Percentiles rank a stretch among this genome's conserved stretches.
Evolutionary conservation across 345 rosid genomes (phyloP).

Genomic region (Combretum micranthum): DNA sequence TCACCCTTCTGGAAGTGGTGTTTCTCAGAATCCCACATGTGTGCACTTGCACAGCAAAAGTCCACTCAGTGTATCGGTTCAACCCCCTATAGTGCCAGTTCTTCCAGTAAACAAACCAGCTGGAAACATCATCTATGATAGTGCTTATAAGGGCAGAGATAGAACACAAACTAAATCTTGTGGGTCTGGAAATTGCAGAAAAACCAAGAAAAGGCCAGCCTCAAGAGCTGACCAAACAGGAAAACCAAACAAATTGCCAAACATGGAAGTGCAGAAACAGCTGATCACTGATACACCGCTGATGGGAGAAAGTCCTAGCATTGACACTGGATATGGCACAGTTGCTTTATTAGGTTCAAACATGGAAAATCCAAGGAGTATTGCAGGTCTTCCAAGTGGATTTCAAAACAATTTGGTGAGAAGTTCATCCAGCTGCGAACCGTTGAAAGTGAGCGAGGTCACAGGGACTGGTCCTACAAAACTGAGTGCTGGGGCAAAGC

Average conservation of each 20-base stretch:
- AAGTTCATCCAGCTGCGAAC: constrained; percentile 13
- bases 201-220: constrained; percentile 31
- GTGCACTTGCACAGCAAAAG: constrained; percentile 10
- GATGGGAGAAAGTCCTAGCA: constrained; percentile 9
- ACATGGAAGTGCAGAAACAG: constrained; percentile 23
- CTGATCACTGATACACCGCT: constrained; percentile 10
- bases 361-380: constrained; percentile 9
- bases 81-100: constrained; percentile 18
- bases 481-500: constrained; percentile 38
- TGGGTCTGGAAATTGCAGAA: constrained; percentile 10
- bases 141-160: too few relatives aligned
- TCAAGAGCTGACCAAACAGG: constrained; percentile 12
- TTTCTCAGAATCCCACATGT: constrained; percentile 5
- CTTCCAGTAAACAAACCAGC: constrained; percentile 18
- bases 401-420: constrained; percentile 6
- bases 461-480: constrained; percentile 28
- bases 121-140: too few relatives aligned
- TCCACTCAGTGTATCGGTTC: constrained; percentile 19
- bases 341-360: constrained; percentile 9
- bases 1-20: constrained; percentile 2
- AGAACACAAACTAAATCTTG: constrained; percentile 15
- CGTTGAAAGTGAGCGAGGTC: constrained; percentile 12
- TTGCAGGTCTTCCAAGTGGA: constrained; percentile 13
- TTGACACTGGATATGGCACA: constrained; percentile 2
- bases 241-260: constrained; percentile 23